These are phyloP conservation scores for Globisporangium viniferum DNA, from an alignment of 352 stramenopile species.

Conservation along the genomic window DNA sequence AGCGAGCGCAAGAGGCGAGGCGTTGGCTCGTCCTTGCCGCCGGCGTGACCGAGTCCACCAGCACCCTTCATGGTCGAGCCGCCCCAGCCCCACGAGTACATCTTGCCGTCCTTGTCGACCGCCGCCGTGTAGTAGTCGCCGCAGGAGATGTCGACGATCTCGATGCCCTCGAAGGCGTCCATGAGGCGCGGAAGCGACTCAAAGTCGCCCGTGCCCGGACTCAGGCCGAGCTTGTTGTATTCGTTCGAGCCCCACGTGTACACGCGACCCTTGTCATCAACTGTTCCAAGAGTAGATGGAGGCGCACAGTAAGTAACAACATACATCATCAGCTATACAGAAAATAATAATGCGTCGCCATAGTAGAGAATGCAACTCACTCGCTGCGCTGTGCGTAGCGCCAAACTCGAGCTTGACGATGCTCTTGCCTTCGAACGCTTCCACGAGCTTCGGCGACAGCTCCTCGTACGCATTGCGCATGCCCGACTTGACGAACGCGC, in stretches of 20 bases:
- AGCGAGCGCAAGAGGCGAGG: conserved; percentile 66
- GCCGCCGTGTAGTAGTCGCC: conserved; percentile 86
- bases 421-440: conserved; percentile 60
- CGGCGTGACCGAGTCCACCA: conserved; percentile 68
- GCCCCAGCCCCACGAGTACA: conserved; percentile 91
- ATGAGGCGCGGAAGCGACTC: conserved; percentile 56
- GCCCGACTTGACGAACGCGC: conserved; percentile 76
- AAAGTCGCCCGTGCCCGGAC: conserved; percentile 41
- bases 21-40: conserved; percentile 68
- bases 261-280: conserved; percentile 64
- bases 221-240: conserved; percentile 80
- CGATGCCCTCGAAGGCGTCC: conserved; percentile 61
- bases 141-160: conserved; percentile 83
- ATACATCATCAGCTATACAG: conserved; percentile 13
- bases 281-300: conserved; percentile 22
- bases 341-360: not conserved
- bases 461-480: conserved; percentile 86
- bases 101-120: conserved; percentile 80
- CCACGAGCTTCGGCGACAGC: conserved; percentile 65
- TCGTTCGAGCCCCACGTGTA: conserved; percentile 90
- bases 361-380: conserved; percentile 34
- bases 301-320: not conserved
- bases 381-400: conserved; percentile 72
- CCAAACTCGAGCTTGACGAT: conserved; percentile 75
- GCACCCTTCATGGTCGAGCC: conserved; percentile 81